Percentiles rank a stretch among this genome's conserved stretches.
Conservation (phyloP, 1,139 yeast species). For the Diutina mesorugosa region DNA sequence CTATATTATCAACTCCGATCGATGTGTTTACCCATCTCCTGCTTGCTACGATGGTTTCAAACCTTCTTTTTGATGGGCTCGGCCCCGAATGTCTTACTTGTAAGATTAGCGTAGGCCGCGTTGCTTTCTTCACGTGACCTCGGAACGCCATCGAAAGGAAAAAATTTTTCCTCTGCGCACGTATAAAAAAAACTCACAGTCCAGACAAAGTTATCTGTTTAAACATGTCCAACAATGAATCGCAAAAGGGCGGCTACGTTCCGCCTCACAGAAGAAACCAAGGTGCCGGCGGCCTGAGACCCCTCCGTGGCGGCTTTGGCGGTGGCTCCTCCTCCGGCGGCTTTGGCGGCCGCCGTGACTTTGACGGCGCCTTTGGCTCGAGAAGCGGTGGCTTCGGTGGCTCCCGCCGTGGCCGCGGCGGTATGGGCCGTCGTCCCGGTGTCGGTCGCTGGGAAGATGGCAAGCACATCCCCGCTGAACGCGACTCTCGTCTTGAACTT, state of each 20-base stretch:
- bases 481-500: conserved; percentile 53
- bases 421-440: conserved; percentile 20
- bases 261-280: conserved; percentile 57
- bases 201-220: background rate
- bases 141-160: background rate
- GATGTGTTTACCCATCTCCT: too few species aligned
- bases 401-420: conserved; percentile 5
- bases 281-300: conserved; percentile 5
- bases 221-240: conserved; percentile 4
- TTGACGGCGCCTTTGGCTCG: conserved; percentile 2
- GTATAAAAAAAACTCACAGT: background rate
- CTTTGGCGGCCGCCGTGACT: conserved; percentile 13
- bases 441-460: conserved; percentile 80
- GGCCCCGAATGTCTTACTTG: background rate
- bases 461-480: conserved; percentile 72
- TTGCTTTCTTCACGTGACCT: background rate
- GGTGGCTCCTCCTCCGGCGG: conserved; percentile 8
- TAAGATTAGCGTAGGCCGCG: background rate
- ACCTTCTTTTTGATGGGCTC: background rate
- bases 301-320: conserved; percentile 6
- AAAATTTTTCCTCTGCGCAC: background rate
- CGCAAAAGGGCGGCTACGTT: conserved; percentile 29
- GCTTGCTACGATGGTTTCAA: too few species aligned
- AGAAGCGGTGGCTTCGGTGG: conserved; percentile 16
- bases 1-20: too few species aligned